Conservation (phyloP, 2,329 filamentous ascomycete genomes). For the Pestalotiopsis sp. region DNA sequence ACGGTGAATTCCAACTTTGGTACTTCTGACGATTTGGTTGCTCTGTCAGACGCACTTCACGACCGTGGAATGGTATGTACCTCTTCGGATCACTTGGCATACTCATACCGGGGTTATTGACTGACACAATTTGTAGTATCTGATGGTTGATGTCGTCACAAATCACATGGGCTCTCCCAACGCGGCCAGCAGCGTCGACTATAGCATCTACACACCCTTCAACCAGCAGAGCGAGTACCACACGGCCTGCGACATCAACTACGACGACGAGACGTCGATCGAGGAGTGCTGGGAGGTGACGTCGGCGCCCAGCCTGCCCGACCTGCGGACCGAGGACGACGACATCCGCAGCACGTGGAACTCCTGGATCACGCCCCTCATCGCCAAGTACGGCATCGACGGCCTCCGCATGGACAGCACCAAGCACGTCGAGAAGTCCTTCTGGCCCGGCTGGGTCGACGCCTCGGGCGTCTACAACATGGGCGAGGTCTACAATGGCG, state of each 20-base stretch:
- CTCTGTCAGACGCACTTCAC: constrained; percentile 53
- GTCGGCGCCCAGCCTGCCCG: constrained; percentile 44
- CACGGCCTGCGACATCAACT: constrained; percentile 54
- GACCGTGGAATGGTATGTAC: constrained; percentile 49
- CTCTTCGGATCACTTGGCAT: not conserved
- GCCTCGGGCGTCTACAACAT: constrained; percentile 51
- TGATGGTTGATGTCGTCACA: constrained; percentile 63
- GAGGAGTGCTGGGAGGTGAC: constrained; percentile 54
- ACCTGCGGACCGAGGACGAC: constrained; percentile 45
- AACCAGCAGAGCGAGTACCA: constrained; percentile 57
- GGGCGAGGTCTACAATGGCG: constrained; percentile 52
- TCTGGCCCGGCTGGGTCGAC: constrained; percentile 46
- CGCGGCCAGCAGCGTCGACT: constrained; percentile 50
- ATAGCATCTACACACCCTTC: constrained; percentile 57
- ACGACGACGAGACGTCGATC: constrained; percentile 43
- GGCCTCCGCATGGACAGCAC: constrained; percentile 53
- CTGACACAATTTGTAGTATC: constrained; percentile 37
- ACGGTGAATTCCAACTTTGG: constrained; percentile 64
- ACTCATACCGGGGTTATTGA: not conserved
- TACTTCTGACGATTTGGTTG: constrained; percentile 54
- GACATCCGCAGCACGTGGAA: constrained; percentile 46
- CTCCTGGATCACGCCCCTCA: constrained; percentile 48
- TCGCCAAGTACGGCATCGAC: constrained; percentile 55
- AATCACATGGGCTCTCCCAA: constrained; percentile 60
- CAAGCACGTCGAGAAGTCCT: constrained; percentile 49